Conservation (phyloP, 495 filamentous ascomycete species). For the Annulohypoxylon moriforme region DNA sequence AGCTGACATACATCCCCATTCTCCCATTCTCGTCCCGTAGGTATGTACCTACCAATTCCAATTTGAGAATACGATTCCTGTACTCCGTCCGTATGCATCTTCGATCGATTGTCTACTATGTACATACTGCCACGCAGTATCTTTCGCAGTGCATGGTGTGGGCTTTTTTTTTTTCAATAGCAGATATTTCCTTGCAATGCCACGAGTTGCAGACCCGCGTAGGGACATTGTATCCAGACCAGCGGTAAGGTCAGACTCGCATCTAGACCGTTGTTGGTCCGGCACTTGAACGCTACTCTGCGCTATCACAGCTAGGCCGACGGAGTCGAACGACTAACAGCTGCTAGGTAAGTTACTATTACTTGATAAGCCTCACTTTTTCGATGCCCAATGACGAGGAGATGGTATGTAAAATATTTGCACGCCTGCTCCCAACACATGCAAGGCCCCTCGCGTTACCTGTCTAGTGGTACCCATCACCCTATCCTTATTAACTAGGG, state of each 20-base stretch:
- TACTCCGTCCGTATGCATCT: slow-evolving; percentile 21
- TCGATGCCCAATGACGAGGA: neutral
- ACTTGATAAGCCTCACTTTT: slow-evolving; percentile 16
- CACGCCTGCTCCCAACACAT: neutral
- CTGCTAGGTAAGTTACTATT: slow-evolving; percentile 10
- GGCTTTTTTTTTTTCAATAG: too few relatives aligned
- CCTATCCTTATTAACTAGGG: slow-evolving; percentile 12
- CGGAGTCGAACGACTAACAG: slow-evolving; percentile 5
- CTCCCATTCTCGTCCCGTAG: slow-evolving; percentile 40
- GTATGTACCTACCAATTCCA: slow-evolving; percentile 27
- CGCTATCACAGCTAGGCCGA: slow-evolving; percentile 8
- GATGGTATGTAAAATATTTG: slow-evolving; percentile 9
- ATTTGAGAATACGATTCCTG: slow-evolving; percentile 41
- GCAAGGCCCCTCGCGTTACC: neutral
- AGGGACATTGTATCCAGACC: slow-evolving; percentile 19
- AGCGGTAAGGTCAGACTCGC: slow-evolving; percentile 16
- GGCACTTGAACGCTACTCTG: slow-evolving; percentile 29
- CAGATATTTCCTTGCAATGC: neutral
- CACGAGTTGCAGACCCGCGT: slow-evolving; percentile 5
- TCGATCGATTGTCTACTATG: neutral
- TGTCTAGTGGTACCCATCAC: too few relatives aligned
- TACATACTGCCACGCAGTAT: neutral
- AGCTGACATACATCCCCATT: slow-evolving; percentile 39
- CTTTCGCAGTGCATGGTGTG: too few relatives aligned
- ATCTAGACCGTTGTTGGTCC: slow-evolving; percentile 29